Evolutionary conservation across 2,329 filamentous ascomycete species (phyloP), one percentile per base, ranked within the genome.

Genomic region (Apiospora pterosperma): DNA sequence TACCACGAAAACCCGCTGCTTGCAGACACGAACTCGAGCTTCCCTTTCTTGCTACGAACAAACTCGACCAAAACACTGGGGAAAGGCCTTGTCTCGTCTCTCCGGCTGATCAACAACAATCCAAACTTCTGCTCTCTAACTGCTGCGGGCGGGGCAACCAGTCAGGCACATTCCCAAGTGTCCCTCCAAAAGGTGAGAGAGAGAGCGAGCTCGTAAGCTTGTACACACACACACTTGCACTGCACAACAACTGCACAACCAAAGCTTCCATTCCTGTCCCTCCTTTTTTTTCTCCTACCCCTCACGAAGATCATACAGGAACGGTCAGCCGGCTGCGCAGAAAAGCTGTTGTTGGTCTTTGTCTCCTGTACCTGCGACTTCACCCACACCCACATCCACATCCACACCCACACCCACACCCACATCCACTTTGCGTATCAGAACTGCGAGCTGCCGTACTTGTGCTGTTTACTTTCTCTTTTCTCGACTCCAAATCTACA

Each of bases 261-360:
- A 55, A 55, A 55, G 67, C 70, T 67, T 66, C 67, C 61, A 62
- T 64, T 62, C 44, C 39, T 55, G 61, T 55, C 64, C 69, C 64
- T 64, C 48, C 64, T 41, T 41, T 62, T 65, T 65, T 52, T 55
- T n/a, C n/a, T n/a, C n/a, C n/a, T 55, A 34, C 48, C 67, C 67
- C 64, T 67, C 64, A 62, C 65, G 71, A 66, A 71, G 69, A 75
- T 74, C 72, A 74, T 65, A 71, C 69, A 69, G 66, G 69, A 65
- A 67, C 65, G 48, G 58, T 25, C 3, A 34, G 48, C 48, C 48
- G 19, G 44, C 44, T 28, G 28, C 48, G 48, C 48, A 34, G 48
- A 28, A 25, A 48, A 28, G 42, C 12, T 12, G 42, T 28, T 55
- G 48, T 7, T 4, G n/a, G n/a, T n/a, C n/a, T 28, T 34, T 31